Base-by-base conservation (phyloP, 2,329 filamentous ascomycete genomes). In the Xylariaceae sp. region DNA sequence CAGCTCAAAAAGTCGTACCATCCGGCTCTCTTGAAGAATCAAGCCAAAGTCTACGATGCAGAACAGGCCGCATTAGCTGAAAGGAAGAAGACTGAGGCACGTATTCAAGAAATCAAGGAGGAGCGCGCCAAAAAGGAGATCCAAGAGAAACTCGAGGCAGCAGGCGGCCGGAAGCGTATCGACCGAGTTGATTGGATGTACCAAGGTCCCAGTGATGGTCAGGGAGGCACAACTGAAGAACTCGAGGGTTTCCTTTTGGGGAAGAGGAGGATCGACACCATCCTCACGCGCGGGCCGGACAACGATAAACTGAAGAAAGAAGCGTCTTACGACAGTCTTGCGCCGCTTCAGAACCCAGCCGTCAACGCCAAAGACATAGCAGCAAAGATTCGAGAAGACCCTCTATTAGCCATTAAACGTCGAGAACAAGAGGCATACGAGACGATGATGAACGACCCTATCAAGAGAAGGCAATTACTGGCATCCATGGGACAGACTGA, bases 181-280 rank as follows among this genome's bases (percentile, higher is more conserved):
- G 88, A 94, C 67, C 87, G 92, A 31, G 94, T 99, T 23, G 95
- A 98, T 69, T 99, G 95, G 91, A 97, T 99, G 92, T 99, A 99
- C 76, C 87, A 89, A 67, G 94, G 94, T 1, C 92, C 95, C 6
- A 89, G 88, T 46, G 81, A 85, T 68, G 91, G 91, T 31, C 88
- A 90, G 69, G 79, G 81, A n/a, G 89, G 89, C 26, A 91, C 86
- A 34, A 85, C 84, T 4, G 94, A 97, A 73, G 95, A 98, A 76
- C 92, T 91, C 77, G 95, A 99, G 71, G 92, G 90, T 3, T 99
- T 96, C 72, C 77, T 99, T 1, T 81, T 99, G 12, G 95, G 95
- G 49, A 98, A 97, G 79, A 84, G 95, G 56, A 85, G 93, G 56
- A 94, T 99, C 72, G 94, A 98, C 78, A 87, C 88, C 11, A 73